Evolutionary conservation across 768 basidiomycete species (phyloP), one percentile per base, ranked within the genome.

Genomic region (Tricholoma matsutake): DNA sequence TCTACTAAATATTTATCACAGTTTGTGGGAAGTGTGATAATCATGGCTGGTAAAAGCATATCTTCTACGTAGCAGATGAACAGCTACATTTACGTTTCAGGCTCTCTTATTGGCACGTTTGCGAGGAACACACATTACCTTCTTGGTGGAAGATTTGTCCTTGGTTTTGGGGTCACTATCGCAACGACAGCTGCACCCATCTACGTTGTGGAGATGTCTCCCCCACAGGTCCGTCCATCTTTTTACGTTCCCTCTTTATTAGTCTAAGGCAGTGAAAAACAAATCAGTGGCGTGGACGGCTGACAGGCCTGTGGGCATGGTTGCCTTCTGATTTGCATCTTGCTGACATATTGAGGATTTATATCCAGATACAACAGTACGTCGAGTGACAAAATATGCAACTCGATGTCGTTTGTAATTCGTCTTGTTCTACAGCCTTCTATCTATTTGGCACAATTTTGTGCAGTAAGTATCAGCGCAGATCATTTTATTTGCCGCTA

Each of bases 141-240:
- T 56, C 73, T 85, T 37, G 82, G 72, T 18, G 85, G 83, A 47
- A 72, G 82, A 25, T 81, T 82, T 64, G 72, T 84, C 43, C 75
- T 86, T 37, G 84, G 84, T 29, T 81, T 83, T 63, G 82, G 83
- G 60, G 82, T 85, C 14, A 72, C 80, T 3, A 78, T 82, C 13
- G 73, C 75, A 4, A 75, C 78, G 16, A 78, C 77, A 8, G 79
- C 79, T 1, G 77, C 77, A 2, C 77, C 79, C 4, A 71, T 81
- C 14, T 86, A 85, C 67, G 79, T 81, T 8, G 79, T 81, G 18
- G 86, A 87, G 69, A 82, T 86, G 69, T 80, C 82, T 11, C 86
- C 86, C 49, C 83, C 83, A 16, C 81, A 83, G 64, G 78, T 76
- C 63, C 47, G 67, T 61, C 11, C 6, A 41, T 4, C 41, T 6